These are phyloP conservation scores for Martiniozyma asiatica DNA, from an alignment of 1,139 yeast species.

Conservation along the genomic window DNA sequence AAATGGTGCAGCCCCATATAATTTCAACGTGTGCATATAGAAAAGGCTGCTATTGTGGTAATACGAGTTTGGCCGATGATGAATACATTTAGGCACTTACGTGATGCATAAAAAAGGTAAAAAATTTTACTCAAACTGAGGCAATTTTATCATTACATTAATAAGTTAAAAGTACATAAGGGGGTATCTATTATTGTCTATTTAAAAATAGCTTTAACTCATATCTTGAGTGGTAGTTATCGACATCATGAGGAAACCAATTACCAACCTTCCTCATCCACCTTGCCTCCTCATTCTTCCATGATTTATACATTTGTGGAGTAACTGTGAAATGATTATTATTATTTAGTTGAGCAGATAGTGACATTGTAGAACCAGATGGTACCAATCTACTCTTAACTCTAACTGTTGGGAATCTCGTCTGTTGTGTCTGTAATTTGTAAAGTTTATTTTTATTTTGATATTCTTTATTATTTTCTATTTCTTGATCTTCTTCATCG, in stretches of 20 bases:
- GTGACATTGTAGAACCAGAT: slow-evolving; percentile 9
- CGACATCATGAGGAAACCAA: slow-evolving; percentile 20
- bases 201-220: slow-evolving; percentile 19
- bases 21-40: no score
- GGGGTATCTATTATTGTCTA: slow-evolving; percentile 13
- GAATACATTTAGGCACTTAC: no score
- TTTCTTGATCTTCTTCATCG: slow-evolving; percentile 19
- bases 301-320: slow-evolving; percentile 15
- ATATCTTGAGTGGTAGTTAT: slow-evolving; percentile 16
- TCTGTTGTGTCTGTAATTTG: no score
- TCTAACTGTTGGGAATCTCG: no score
- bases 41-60: no score
- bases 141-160: no score
- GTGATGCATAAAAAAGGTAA: no score
- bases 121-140: no score
- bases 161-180: not conserved
- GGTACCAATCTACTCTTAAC: no score
- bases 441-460: not conserved
- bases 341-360: slow-evolving; percentile 7
- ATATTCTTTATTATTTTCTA: slow-evolving; percentile 3
- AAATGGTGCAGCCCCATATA: no score
- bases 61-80: no score
- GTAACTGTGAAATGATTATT: slow-evolving; percentile 13
- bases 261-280: slow-evolving; percentile 22
- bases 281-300: slow-evolving; percentile 20